Conservation (phyloP, 148 eudicot genomes). For the Rhododendron molle region DNA sequence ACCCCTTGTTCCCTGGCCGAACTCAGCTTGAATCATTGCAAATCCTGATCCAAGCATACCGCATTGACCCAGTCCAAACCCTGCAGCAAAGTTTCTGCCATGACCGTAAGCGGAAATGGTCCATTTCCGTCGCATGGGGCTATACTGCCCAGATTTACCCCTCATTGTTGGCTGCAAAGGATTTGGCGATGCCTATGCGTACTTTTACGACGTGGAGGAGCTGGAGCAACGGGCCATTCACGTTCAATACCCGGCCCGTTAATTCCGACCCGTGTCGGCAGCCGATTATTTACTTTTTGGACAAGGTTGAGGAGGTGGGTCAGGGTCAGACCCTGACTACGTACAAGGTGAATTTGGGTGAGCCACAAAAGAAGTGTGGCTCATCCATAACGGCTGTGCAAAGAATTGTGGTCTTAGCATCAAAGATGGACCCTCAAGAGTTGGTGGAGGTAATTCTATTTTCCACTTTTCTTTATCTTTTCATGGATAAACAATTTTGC, state of each 20-base stretch:
- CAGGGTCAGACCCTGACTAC: constrained; percentile 33
- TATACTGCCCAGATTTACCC: constrained; percentile 80
- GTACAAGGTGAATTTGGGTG: constrained; percentile 37
- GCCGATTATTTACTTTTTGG: constrained; percentile 56
- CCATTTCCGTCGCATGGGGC: constrained; percentile 88
- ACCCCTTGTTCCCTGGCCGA: constrained; percentile 57
- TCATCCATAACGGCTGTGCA: constrained; percentile 35
- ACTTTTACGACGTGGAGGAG: constrained; percentile 88
- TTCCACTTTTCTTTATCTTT: neutral
- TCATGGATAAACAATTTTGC: neutral
- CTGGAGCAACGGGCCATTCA: constrained; percentile 63
- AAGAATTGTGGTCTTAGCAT: constrained; percentile 43
- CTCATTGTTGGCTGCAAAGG: constrained; percentile 38
- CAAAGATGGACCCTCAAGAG: constrained; percentile 48
- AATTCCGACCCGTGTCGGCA: constrained; percentile 44
- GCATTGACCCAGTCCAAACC: constrained; percentile 50
- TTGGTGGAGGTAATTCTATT: constrained; percentile 44
- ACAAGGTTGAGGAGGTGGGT: constrained; percentile 37
- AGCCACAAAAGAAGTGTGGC: constrained; percentile 32
- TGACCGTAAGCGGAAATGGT: constrained; percentile 55
- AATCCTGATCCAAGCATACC: constrained; percentile 45
- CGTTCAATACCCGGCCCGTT: constrained; percentile 71
- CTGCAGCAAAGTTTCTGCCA: constrained; percentile 82
- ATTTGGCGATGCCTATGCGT: constrained; percentile 52
- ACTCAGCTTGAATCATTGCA: constrained; percentile 50